Evolutionary conservation across 2,329 filamentous ascomycete species (phyloP).

Genomic region (Fusarium buxicola): DNA sequence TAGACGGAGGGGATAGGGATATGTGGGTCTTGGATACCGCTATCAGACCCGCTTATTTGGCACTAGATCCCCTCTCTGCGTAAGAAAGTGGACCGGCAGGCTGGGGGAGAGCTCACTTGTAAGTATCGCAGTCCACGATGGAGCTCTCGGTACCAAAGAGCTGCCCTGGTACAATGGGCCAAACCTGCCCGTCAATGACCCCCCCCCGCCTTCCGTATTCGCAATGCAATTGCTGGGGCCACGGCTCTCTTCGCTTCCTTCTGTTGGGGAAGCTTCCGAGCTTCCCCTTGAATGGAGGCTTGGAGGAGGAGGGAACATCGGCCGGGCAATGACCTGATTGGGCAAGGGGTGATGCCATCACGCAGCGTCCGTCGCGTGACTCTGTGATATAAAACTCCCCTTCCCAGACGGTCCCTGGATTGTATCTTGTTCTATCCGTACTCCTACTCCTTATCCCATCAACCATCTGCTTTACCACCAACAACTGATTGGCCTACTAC

Average conservation of each 20-base stretch:
- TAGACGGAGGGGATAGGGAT: slow-evolving; percentile 44
- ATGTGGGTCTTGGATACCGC: slow-evolving; percentile 21
- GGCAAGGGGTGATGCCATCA: slow-evolving; percentile 45
- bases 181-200: slow-evolving; percentile 19
- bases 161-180: not conserved
- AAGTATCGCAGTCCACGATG: slow-evolving; percentile 16
- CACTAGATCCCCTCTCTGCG: slow-evolving; percentile 3
- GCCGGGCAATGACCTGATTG: slow-evolving; percentile 46
- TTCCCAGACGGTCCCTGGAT: slow-evolving; percentile 22
- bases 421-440: slow-evolving; percentile 11
- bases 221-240: slow-evolving; percentile 28
- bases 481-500: not conserved
- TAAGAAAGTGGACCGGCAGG: slow-evolving; percentile 10
- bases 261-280: slow-evolving; percentile 14
- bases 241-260: slow-evolving; percentile 1
- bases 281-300: slow-evolving; percentile 7
- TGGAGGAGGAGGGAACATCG: slow-evolving; percentile 24
- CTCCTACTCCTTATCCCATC: slow-evolving; percentile 5
- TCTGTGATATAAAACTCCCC: slow-evolving; percentile 43
- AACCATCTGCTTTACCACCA: slow-evolving; percentile 11
- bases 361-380: slow-evolving; percentile 43
- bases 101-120: slow-evolving; percentile 11
- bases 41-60: slow-evolving; percentile 29
- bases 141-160: not conserved
- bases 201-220: slow-evolving; percentile 11